These are phyloP conservation scores for Eudorina sp. DNA, from an alignment of 139 green algal species.

Conservation along the genomic window DNA sequence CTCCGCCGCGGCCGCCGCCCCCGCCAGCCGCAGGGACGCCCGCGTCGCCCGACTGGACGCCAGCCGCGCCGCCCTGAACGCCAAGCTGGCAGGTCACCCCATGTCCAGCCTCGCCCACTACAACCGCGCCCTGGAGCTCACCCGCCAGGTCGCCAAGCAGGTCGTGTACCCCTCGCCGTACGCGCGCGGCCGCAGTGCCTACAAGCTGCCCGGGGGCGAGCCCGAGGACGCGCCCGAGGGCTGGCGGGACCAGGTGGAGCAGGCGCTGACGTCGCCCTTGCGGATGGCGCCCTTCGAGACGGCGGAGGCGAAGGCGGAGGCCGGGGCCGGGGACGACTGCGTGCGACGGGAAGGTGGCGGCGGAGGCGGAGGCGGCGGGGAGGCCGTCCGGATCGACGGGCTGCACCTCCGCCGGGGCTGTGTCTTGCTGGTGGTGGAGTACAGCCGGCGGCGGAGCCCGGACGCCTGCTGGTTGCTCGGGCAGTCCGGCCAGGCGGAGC, in stretches of 20 bases:
- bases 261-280: neutral
- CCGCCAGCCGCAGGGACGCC: too few relatives aligned
- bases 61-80: neutral
- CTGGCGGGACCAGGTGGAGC: neutral
- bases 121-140: conserved; percentile 21
- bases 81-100: conserved; percentile 8
- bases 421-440: conserved; percentile 32
- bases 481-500: too few relatives aligned
- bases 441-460: neutral
- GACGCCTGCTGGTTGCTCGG: too few relatives aligned
- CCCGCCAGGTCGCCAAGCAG: neutral
- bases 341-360: neutral
- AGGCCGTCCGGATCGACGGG: neutral
- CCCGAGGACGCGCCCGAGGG: conserved; percentile 16
- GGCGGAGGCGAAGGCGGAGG: neutral
- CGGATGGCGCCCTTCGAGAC: too few relatives aligned
- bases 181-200: conserved; percentile 20
- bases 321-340: neutral
- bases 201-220: neutral
- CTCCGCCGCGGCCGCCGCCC: neutral
- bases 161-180: conserved; percentile 20
- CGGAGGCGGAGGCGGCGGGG: neutral
- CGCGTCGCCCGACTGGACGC: neutral
- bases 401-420: conserved; percentile 18
- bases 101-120: conserved; percentile 33